phyloP scores from a whole-genome alignment of 176 grass and related monocot species.

The Paspalum notatum region DNA sequence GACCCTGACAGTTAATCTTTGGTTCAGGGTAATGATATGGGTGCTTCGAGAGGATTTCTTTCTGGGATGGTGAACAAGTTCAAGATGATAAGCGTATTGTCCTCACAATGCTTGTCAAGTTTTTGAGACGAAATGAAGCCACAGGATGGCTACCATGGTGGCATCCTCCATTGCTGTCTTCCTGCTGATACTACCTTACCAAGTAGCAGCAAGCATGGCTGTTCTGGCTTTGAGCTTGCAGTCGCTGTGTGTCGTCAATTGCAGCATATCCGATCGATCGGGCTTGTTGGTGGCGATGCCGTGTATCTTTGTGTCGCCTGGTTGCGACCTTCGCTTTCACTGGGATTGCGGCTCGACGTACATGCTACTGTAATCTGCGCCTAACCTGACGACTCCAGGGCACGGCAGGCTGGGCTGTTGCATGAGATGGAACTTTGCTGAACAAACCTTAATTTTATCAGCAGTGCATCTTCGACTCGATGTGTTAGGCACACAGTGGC shows the following conservation, averaged over 20 bases:
- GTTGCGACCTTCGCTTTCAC: neutral
- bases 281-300: neutral
- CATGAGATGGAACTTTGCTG: neutral
- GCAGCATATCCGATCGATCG: neutral
- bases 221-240: neutral
- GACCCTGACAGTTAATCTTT: slow-evolving; percentile 16
- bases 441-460: neutral
- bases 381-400: neutral
- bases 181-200: slow-evolving; percentile 87
- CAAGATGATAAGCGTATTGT: slow-evolving; percentile 62
- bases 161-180: slow-evolving; percentile 73
- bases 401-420: neutral
- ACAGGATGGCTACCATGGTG: slow-evolving; percentile 77
- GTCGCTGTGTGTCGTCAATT: too few relatives aligned
- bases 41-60: slow-evolving; percentile 83
- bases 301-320: neutral
- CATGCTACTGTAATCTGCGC: neutral
- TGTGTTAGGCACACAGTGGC: neutral
- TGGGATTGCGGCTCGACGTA: slow-evolving; percentile 21
- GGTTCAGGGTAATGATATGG: slow-evolving; percentile 89
- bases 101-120: slow-evolving; percentile 42
- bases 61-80: slow-evolving; percentile 83
- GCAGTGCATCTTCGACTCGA: neutral
- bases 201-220: slow-evolving; percentile 46
- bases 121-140: slow-evolving; percentile 84